These are phyloP conservation scores for Pestalotiopsis sp. DNA, from an alignment of 2,329 filamentous ascomycete species.

Conservation along the genomic window DNA sequence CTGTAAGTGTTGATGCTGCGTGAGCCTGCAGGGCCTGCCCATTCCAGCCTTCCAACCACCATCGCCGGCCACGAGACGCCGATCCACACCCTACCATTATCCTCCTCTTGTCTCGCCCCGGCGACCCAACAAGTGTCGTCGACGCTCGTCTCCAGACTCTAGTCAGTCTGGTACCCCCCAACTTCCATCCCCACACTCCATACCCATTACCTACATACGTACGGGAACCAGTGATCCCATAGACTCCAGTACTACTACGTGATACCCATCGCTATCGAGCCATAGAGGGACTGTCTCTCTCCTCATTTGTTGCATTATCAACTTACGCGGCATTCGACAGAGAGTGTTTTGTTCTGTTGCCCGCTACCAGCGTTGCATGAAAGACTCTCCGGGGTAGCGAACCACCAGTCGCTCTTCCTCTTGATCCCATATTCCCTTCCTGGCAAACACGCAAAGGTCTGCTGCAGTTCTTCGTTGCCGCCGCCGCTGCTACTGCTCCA, in stretches of 20 bases:
- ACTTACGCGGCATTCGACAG: slow-evolving; percentile 31
- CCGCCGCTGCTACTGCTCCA: neutral
- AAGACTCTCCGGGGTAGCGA: slow-evolving; percentile 25
- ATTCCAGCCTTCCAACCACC: slow-evolving; percentile 16
- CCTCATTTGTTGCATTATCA: slow-evolving; percentile 35
- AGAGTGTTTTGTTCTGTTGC: slow-evolving; percentile 32
- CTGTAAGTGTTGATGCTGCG: slow-evolving; percentile 16
- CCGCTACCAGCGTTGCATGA: slow-evolving; percentile 22
- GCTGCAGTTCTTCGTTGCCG: slow-evolving; percentile 31
- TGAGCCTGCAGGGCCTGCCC: slow-evolving; percentile 14
- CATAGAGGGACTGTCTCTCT: slow-evolving; percentile 23
- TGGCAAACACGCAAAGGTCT: slow-evolving; percentile 31
- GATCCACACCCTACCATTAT: slow-evolving; percentile 15
- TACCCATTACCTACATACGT: slow-evolving; percentile 14
- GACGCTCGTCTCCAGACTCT: slow-evolving; percentile 20
- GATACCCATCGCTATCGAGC: slow-evolving; percentile 33
- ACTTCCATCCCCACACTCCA: slow-evolving; percentile 26
- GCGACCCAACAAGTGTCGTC: slow-evolving; percentile 11
- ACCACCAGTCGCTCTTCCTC: slow-evolving; percentile 24
- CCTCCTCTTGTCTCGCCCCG: slow-evolving; percentile 21
- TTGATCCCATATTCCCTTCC: slow-evolving; percentile 29
- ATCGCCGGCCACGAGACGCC: slow-evolving; percentile 5
- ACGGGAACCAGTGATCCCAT: neutral
- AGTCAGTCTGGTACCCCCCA: slow-evolving; percentile 14
- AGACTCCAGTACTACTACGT: slow-evolving; percentile 18